Evolutionary conservation across 179 eudicot species (phyloP), one percentile per base, ranked within the genome.

Genomic region (Beta corolliflora): DNA sequence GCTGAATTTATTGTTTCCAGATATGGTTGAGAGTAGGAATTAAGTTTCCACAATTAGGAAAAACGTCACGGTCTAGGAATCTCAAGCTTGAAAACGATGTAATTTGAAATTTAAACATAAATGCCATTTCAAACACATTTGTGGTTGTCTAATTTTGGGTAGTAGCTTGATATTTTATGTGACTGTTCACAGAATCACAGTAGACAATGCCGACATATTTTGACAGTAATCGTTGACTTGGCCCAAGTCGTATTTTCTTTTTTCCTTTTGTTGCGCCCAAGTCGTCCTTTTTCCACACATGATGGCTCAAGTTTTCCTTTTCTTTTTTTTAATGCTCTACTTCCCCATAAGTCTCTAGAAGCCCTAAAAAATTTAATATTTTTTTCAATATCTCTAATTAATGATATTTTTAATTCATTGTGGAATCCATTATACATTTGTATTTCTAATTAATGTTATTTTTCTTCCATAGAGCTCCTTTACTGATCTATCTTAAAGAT

Each of bases 191-290:
- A 67, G 54, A 29, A 29, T 29, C 31, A 29, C 31, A 29, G 31
- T 63, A 8, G 11, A 77, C 14, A 78, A 66, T 67, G 72, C 80
- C 81, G 54, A 68, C 75, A 50, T 52, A 23, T 52, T n/a, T 78
- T 68, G 75, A 55, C 81, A 8, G 31, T 29, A 23, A 78, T 55
- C 23, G 55, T 78, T 78, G 75, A 69, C 81, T 68, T 69, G 41
- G 41, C 36, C 81, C 15, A 68, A 78, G 75, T 44, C 75, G 31
- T 78, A 45, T 3, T 64, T 65, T 64, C 3, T 61, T 29, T 25
- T 25, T 59, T 60, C 59, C 55, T 15, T 76, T 19, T 12, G 4
- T 23, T 63, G 44, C 71, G 79, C 56, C 79, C 70, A 19, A 11
- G 11, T 19, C 41, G 5, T 25, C 13, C 15, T 63, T 5, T 44